phyloP scores from a whole-genome alignment of 2,329 filamentous ascomycete genomes.

The Colletotrichum australisinense region DNA sequence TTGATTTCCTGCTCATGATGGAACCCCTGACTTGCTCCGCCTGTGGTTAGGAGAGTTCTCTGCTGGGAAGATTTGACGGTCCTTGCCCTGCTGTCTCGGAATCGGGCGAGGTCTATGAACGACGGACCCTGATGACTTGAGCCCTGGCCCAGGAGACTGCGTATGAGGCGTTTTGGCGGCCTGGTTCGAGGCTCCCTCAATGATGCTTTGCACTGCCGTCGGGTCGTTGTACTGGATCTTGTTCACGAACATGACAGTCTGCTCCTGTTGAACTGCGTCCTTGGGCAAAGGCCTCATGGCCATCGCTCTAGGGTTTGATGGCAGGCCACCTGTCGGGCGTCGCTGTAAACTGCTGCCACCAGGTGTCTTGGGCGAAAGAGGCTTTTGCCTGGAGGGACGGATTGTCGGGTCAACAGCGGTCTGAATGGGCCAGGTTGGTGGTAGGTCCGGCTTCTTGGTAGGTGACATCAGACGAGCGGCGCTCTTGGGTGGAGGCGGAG shows the following conservation, averaged over 20 bases:
- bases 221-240: slow-evolving; percentile 67
- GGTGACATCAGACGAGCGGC: slow-evolving; percentile 18
- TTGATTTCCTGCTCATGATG: slow-evolving; percentile 56
- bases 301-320: slow-evolving; percentile 57
- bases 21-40: slow-evolving; percentile 63
- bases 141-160: slow-evolving; percentile 2
- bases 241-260: slow-evolving; percentile 67
- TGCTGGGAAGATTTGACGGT: slow-evolving; percentile 60
- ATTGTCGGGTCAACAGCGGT: slow-evolving; percentile 44
- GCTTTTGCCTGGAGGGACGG: slow-evolving; percentile 45
- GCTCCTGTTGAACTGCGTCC: slow-evolving; percentile 47
- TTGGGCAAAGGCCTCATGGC: slow-evolving; percentile 44
- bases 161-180: slow-evolving; percentile 37
- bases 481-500: slow-evolving; percentile 28
- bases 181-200: slow-evolving; percentile 54
- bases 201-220: slow-evolving; percentile 58
- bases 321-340: slow-evolving; percentile 57
- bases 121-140: slow-evolving; percentile 52
- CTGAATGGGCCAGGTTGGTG: slow-evolving; percentile 42
- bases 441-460: slow-evolving; percentile 20
- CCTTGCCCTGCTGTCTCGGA: slow-evolving; percentile 58
- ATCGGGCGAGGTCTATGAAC: slow-evolving; percentile 68
- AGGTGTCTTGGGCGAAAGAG: slow-evolving; percentile 44
- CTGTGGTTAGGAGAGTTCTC: slow-evolving; percentile 57
- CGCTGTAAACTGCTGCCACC: slow-evolving; percentile 47